phyloP scores from a whole-genome alignment of 345 rosid genomes.

The Cardamine chenopodiifolia region DNA sequence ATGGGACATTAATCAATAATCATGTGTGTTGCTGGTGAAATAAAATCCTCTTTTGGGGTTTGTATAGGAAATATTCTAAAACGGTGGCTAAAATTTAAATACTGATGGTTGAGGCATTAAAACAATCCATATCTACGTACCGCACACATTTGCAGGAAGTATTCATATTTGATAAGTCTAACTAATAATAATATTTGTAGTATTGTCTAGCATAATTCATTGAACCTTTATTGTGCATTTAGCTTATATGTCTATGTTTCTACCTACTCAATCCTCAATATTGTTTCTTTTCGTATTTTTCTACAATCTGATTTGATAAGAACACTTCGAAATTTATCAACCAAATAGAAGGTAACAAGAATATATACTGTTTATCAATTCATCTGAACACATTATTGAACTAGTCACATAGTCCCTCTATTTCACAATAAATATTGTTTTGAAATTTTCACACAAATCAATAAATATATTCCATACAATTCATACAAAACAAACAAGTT shows the following conservation, averaged over 20 bases:
- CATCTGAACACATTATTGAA: not conserved
- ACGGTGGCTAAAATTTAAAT: conserved; percentile 30
- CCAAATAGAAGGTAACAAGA: not conserved
- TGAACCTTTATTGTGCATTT: conserved; percentile 35
- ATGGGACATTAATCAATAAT: not conserved
- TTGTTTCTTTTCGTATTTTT: conserved; percentile 12
- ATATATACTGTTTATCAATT: not conserved
- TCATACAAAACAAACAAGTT: not conserved
- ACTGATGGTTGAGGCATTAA: conserved; percentile 10
- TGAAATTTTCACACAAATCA: not conserved
- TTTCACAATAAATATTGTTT: not conserved
- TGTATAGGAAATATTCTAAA: conserved; percentile 25
- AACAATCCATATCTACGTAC: conserved; percentile 3
- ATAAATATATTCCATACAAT: not conserved
- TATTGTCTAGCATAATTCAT: conserved; percentile 21
- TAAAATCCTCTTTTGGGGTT: not conserved
- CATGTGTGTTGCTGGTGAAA: conserved; percentile 14
- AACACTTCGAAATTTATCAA: not conserved
- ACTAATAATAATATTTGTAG: conserved; percentile 1
- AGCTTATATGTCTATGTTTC: conserved; percentile 26
- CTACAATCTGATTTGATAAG: not conserved
- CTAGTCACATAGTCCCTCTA: not conserved
- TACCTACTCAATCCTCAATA: conserved; percentile 30
- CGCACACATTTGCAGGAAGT: conserved; percentile 19
- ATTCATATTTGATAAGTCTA: conserved; percentile 34